Evolutionary conservation across 192 early-diverging fungal species (phyloP).

Genomic region (Backusella macrospora): DNA sequence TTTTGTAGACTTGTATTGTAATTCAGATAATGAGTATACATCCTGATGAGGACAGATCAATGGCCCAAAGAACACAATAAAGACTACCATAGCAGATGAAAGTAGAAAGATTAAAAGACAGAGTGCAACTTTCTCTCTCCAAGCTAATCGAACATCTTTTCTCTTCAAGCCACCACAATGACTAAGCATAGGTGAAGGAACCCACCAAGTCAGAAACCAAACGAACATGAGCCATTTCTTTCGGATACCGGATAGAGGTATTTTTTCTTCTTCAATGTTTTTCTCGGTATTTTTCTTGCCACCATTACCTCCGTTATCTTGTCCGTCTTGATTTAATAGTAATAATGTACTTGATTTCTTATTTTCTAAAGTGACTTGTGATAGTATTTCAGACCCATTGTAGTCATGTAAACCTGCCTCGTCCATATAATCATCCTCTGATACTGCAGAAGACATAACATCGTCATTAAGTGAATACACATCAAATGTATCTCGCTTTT

Average conservation of each 20-base stretch:
- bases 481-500: slow-evolving; percentile 25
- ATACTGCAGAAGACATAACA: slow-evolving; percentile 32
- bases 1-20: slow-evolving; percentile 36
- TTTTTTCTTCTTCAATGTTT: slow-evolving; percentile 16
- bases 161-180: slow-evolving; percentile 80
- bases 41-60: slow-evolving; percentile 77
- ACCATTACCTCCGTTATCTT: neutral
- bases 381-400: slow-evolving; percentile 22
- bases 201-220: slow-evolving; percentile 78
- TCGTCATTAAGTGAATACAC: slow-evolving; percentile 30
- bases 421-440: slow-evolving; percentile 32
- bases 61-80: slow-evolving; percentile 77
- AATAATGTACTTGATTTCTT: neutral
- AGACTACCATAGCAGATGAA: slow-evolving; percentile 82
- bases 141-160: slow-evolving; percentile 84
- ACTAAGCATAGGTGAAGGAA: slow-evolving; percentile 73
- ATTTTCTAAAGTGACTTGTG: slow-evolving; percentile 20
- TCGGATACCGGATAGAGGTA: slow-evolving; percentile 57
- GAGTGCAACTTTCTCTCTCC: slow-evolving; percentile 97
- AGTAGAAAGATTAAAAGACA: slow-evolving; percentile 84
- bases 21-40: slow-evolving; percentile 70
- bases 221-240: slow-evolving; percentile 86
- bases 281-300: slow-evolving; percentile 1
- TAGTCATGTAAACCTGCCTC: slow-evolving; percentile 21
- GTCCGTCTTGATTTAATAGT: neutral